phyloP scores from a whole-genome alignment of 306 rosid species.

The Amphicarpaea edgeworthii region DNA sequence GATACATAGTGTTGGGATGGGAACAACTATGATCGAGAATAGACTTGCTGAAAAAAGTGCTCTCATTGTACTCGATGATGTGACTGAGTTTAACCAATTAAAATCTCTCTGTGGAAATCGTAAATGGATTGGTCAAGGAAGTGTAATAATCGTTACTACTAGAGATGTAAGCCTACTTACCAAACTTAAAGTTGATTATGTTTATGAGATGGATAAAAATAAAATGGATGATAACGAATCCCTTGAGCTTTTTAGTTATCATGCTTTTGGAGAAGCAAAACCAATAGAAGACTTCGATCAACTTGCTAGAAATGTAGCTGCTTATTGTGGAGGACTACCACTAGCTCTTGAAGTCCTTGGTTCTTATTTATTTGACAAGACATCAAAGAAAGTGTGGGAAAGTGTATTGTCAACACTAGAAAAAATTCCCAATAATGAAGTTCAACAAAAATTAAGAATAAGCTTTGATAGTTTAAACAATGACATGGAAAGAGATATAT shows the following conservation, averaged over 20 bases:
- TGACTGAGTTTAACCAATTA: neutral
- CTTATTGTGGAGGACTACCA: conserved; percentile 46
- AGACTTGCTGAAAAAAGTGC: neutral
- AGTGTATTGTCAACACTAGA: conserved; percentile 38
- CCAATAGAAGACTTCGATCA: conserved; percentile 10
- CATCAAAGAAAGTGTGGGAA: conserved; percentile 28
- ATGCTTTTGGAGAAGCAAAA: conserved; percentile 15
- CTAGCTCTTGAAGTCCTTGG: conserved; percentile 52
- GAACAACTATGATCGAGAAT: neutral
- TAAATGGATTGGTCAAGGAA: conserved; percentile 40
- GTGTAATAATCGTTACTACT: conserved; percentile 43
- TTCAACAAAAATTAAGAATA: conserved; percentile 31
- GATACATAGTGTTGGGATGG: neutral
- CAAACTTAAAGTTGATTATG: neutral
- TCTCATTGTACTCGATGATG: conserved; percentile 31
- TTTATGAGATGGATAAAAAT: neutral
- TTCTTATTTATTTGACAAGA: conserved; percentile 13
- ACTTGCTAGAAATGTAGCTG: conserved; percentile 18
- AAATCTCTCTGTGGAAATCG: neutral
- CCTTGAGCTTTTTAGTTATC: conserved; percentile 28
- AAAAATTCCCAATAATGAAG: conserved; percentile 20
- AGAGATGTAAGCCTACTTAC: conserved; percentile 36
- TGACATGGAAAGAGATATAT: conserved; percentile 28
- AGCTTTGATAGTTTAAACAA: conserved; percentile 17
- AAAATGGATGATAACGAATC: conserved; percentile 26